Evolutionary conservation across 2,329 filamentous ascomycete species (phyloP), one percentile per base, ranked within the genome.

Genomic region (Penicillium hordei): DNA sequence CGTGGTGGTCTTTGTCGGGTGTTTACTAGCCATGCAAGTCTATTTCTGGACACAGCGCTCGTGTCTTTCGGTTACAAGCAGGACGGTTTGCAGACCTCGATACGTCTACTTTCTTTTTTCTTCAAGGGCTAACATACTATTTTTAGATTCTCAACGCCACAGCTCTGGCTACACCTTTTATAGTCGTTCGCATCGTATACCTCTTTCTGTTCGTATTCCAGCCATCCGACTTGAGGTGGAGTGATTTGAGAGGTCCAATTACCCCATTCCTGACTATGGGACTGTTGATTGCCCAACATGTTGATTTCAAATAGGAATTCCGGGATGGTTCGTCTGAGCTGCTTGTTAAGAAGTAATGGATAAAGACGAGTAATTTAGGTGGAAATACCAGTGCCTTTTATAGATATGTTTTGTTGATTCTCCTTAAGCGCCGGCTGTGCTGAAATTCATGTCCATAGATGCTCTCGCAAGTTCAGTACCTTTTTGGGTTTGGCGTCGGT

Each of bases 201-300:
- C 60, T 66, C 5, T 68, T 68, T 40, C 57, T 69, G 9, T 69
- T 66, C 1, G 59, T 66, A 1, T 62, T 62, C 36, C 44, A 60
- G 17, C 17, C 53, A 15, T 42, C 42, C 0, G 62, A 62, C 19
- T 25, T 49, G 8, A 59, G 48, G 31, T 70, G 65, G 66, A 62
- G 63, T 27, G 51, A 63, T 10, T 19, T 69, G 13, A 46, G 9
- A 1, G 64, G 67, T 25, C 62, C 62, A 5, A 59, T 67, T 53
- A 58, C 57, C 4, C 59, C 67, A 4, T 65, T 67, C 42, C 34
- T 69, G 15, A 31, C 63, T 1, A 67, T 69, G 66, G 61, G 57
- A 1, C 39, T 67, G 23, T 5, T 67, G 33, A 13, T 9, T 29
- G 27, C 27, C 27, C 27, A 29, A 29, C 27, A 29, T 29, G 27